Base-by-base conservation (phyloP, 1,284 basidiomycete genomes). In the Ustilago nuda region DNA sequence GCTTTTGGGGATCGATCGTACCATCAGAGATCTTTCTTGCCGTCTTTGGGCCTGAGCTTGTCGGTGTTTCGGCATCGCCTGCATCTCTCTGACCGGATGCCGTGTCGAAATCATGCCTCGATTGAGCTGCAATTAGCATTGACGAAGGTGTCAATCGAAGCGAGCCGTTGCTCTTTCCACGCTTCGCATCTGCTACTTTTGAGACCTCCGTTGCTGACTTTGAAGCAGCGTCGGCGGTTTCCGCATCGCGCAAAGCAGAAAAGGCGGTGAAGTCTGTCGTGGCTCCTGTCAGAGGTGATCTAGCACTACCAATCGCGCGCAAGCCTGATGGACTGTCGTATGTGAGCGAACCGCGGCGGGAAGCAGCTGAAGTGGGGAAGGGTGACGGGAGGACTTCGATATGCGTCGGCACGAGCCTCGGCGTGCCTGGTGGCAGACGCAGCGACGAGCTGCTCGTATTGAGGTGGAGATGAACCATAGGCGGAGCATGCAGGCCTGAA, bases 321-420 rank as follows among this genome's bases (percentile, higher is more conserved):
- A 72, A 45, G 7, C 59, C 48, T 9, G 59, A 64, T n/a, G 69
- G 69, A 35, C 69, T 72, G 15, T 72, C 69, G 19, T 62, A 66
- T 9, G 65, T 68, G 57, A 72, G 60, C 35, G 74, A 76, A 62
- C 74, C 69, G 1, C 74, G 65, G 9, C 66, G 51, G 19, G 74
- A 76, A 5, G 65, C 53, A 0, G 69, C 55, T 11, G 74, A 61
- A 2, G 76, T 74, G 4, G 73, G 78, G n/a, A 79, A 72, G 23
- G 80, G 80, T n/a, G 80, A 82, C 0, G 80, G 80, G 15, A 74
- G 50, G 30, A 80, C 59, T 54, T 78, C 76, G 17, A 82, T 60
- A 45, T 78, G 71, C 27, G 80, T 76, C 0, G 80, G 80, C 15
- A 72, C 62, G 12, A 82, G 67, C n/a, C 76, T 68, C 1, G 80